Evolutionary conservation across 257 asterid genomes (phyloP), one percentile per base, ranked within the genome.

Genomic region (Salvia miltiorrhiza): DNA sequence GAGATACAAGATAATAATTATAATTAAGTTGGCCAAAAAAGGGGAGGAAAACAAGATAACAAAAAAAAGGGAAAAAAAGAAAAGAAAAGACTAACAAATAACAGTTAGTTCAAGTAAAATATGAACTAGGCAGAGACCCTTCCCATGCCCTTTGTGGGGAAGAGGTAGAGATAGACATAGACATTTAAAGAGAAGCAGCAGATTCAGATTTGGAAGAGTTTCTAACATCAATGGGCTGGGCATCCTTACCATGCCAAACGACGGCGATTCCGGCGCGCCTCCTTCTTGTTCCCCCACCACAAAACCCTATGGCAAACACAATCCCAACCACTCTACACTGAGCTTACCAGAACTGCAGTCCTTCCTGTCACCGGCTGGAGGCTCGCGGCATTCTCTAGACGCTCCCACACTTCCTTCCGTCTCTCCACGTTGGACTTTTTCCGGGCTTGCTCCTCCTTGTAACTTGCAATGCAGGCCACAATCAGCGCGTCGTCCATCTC

Each of bases 401-500:
- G 88, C 35, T 83, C 80, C 96, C 95, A 91, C 37, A 76, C 76
- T 69, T 85, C 81, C 78, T 76, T 84, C 35, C 92, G 83, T 70
- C 76, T 82, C 55, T 78, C 75, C 35, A 70, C 79, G 5, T 53
- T 79, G 67, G 69, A 21, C n/a, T 52, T 80, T 47, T 74, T 73
- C n/a, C 66, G 59, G 48, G 76, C 82, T 67, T 75, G 72, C 49
- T 90, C 95, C 73, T 86, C 85, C 58, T 73, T 71, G 84, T 76
- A 87, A 40, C 41, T 83, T 12, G 92, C 71, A 39, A 86, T 82
- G 81, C 93, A 93, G 14, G 84, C 70, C 75, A 78, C 64, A 54
- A 81, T 78, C 2, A 93, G 69, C 20, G 80, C 80, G 9, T 82
- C 90, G 24, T 93, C 98, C 93, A 93, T 93, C 37, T 90, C 95